A percentile compares a stretch with the other conserved stretches of the same genome.
phyloP scores from a whole-genome alignment of 2,329 filamentous ascomycete genomes.

The Trichoderma cornu-damae region DNA sequence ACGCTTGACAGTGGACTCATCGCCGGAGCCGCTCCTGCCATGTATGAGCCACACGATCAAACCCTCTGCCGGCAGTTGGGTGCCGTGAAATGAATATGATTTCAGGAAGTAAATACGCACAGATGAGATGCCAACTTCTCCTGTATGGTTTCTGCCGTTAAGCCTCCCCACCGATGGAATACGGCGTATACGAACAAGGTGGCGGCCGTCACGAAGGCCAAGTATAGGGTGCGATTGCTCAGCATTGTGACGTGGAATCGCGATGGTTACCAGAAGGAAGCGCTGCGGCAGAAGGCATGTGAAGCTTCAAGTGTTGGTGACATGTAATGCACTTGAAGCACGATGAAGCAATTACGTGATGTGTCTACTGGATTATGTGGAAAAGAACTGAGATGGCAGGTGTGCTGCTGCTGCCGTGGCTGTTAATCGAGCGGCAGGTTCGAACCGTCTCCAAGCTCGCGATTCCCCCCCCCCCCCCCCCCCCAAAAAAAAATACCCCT shows the following conservation, averaged over 20 bases:
- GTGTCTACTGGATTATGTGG: not conserved
- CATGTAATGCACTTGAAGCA: not conserved
- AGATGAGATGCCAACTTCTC: constrained; percentile 7
- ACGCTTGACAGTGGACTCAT: not conserved
- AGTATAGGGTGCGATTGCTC: constrained; percentile 2
- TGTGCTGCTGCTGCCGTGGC: not conserved
- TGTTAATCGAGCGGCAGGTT: not conserved
- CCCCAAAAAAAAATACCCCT: no score
- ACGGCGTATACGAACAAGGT: constrained; percentile 15
- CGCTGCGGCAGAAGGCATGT: not conserved
- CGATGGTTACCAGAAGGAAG: not conserved
- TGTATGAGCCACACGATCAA: not conserved
- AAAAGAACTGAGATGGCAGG: not conserved
- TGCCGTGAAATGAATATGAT: not conserved
- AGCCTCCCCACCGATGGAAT: constrained; percentile 14
- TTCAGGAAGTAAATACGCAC: constrained; percentile 1
- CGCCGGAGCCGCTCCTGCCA: not conserved
- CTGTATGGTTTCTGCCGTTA: constrained; percentile 2
- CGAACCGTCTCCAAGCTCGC: no score
- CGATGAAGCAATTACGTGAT: no score
- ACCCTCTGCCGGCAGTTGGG: not conserved
- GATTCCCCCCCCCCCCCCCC: no score
- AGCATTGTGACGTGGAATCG: constrained; percentile 11
- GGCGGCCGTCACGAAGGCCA: constrained; percentile 4
- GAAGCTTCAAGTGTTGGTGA: not conserved